Evolutionary conservation across 2,329 filamentous ascomycete genomes (phyloP).

Genomic region (Fusarium robinianum): DNA sequence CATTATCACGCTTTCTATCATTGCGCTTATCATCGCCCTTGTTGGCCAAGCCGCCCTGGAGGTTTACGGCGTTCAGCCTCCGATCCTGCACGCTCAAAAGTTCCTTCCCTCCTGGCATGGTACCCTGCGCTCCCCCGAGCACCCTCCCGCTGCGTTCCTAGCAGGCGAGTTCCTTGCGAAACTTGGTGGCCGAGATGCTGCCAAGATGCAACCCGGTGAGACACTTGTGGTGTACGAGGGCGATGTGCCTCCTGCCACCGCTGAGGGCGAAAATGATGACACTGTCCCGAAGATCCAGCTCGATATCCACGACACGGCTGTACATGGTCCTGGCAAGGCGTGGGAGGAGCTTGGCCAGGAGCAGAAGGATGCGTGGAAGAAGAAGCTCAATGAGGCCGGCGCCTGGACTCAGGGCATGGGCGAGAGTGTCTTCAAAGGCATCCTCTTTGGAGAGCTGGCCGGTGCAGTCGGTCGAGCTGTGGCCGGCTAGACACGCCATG

Average conservation of each 20-base stretch:
- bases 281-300: constrained; percentile 42
- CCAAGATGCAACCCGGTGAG: constrained; percentile 40
- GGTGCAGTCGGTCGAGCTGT: constrained; percentile 62
- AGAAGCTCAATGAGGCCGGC: constrained; percentile 68
- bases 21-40: constrained; percentile 65
- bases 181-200: constrained; percentile 43
- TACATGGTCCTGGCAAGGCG: constrained; percentile 58
- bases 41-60: constrained; percentile 69
- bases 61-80: constrained; percentile 59
- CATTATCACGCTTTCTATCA: constrained; percentile 57
- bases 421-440: constrained; percentile 74
- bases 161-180: constrained; percentile 44
- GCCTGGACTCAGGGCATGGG: constrained; percentile 81
- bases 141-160: constrained; percentile 35
- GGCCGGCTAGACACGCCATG: constrained; percentile 44
- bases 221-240: constrained; percentile 46
- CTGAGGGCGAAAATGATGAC: constrained; percentile 27
- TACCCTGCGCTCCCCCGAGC: constrained; percentile 35
- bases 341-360: constrained; percentile 73
- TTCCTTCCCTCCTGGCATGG: constrained; percentile 57
- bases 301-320: constrained; percentile 52
- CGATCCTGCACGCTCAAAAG: constrained; percentile 59
- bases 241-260: constrained; percentile 19
- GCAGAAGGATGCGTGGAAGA: constrained; percentile 71
- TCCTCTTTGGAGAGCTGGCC: constrained; percentile 76